A percentile compares a stretch with the other conserved stretches of the same genome.
Evolutionary conservation across 768 basidiomycete genomes (phyloP).

Genomic region (Trametes coccinea): DNA sequence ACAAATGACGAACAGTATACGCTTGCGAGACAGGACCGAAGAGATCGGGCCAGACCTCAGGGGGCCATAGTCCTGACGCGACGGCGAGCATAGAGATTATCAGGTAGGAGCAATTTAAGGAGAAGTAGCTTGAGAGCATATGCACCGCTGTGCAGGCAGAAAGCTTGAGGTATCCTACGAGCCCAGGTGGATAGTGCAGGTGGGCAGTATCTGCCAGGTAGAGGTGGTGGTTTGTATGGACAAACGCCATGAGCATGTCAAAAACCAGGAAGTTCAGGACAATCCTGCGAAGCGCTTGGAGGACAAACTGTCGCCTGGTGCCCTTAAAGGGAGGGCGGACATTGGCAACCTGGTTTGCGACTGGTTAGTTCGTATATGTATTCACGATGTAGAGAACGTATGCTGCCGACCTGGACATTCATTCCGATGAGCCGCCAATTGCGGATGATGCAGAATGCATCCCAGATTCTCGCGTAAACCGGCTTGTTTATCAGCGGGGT

Average conservation of each 20-base stretch:
- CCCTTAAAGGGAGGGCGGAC: too few relatives aligned
- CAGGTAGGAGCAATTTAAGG: slow-evolving; percentile 17
- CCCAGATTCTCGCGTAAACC: slow-evolving; percentile 2
- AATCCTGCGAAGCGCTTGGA: too few relatives aligned
- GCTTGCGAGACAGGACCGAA: slow-evolving; percentile 23
- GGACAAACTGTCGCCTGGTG: too few relatives aligned
- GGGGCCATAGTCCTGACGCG: slow-evolving; percentile 1
- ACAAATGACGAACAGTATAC: slow-evolving; percentile 25
- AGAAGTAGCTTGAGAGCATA: slow-evolving; percentile 3
- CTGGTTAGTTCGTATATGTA: too few relatives aligned
- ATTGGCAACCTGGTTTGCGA: too few relatives aligned
- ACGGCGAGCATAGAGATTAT: slow-evolving; percentile 8
- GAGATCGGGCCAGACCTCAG: slow-evolving; percentile 22
- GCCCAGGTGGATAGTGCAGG: background rate
- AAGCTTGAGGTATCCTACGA: slow-evolving; percentile 1
- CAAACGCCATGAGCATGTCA: too few relatives aligned
- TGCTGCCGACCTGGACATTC: slow-evolving; percentile 15
- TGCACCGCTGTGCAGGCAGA: slow-evolving; percentile 1
- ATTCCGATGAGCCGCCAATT: slow-evolving; percentile 23
- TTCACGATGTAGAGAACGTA: too few relatives aligned
- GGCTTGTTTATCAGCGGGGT: background rate
- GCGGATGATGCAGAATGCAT: slow-evolving; percentile 1
- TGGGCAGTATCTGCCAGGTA: background rate
- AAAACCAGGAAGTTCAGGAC: too few relatives aligned
- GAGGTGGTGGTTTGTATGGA: background rate